phyloP scores from a whole-genome alignment of 768 basidiomycete genomes.

The Tulasnella sp. region DNA sequence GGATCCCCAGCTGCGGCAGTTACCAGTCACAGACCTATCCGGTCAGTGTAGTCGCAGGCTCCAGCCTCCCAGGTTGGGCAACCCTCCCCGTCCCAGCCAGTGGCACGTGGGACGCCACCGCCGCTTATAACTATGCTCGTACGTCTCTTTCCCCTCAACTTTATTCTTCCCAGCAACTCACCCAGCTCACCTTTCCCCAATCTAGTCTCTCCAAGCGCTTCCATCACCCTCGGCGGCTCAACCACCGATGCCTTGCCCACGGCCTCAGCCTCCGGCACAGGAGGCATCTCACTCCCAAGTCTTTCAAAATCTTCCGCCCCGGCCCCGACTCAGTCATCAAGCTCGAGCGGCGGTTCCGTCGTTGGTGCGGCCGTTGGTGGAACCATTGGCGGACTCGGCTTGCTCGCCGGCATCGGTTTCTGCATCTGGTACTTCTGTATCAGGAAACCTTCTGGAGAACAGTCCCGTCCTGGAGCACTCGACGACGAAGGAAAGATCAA shows the following conservation, averaged over 20 bases:
- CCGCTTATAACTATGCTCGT: constrained; percentile 6
- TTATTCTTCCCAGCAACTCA: neutral
- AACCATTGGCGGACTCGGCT: neutral
- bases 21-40: neutral
- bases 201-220: neutral
- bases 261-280: neutral
- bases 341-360: neutral
- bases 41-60: neutral
- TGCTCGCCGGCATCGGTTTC: neutral
- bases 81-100: neutral
- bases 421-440: neutral
- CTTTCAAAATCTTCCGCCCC: neutral
- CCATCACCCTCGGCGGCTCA: constrained; percentile 12
- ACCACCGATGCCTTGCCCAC: neutral
- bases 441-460: neutral
- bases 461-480: neutral
- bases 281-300: neutral
- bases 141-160: neutral
- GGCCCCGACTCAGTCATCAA: neutral
- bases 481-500: neutral
- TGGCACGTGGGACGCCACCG: neutral
- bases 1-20: neutral
- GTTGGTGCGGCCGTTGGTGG: constrained; percentile 3
- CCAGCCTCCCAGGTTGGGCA: neutral
- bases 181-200: neutral